A percentile compares a stretch with the other conserved stretches of the same genome.
These are phyloP conservation scores for Leccinum uliginosum DNA, from an alignment of 768 basidiomycete species.

Conservation along the genomic window DNA sequence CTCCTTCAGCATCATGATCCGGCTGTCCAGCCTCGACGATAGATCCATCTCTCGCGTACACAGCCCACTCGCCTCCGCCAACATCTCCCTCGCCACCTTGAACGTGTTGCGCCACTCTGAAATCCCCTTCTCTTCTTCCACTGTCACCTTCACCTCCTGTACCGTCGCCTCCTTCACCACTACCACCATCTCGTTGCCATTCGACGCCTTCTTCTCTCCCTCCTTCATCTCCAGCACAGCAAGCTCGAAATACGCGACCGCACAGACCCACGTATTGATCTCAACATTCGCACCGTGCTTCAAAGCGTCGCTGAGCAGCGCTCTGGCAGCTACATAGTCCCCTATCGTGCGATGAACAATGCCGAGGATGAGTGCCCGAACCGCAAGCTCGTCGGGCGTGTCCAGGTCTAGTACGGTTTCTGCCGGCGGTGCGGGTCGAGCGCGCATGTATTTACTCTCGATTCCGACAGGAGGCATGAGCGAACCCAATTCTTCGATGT, in stretches of 20 bases:
- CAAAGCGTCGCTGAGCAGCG: constrained; percentile 50
- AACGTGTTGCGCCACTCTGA: constrained; percentile 46
- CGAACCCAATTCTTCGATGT: constrained; percentile 50
- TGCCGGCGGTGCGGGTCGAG: neutral
- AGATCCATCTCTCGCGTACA: constrained; percentile 56
- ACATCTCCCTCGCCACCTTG: constrained; percentile 41
- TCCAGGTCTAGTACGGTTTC: constrained; percentile 43
- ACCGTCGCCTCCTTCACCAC: neutral
- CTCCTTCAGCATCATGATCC: constrained; percentile 64
- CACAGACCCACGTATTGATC: constrained; percentile 65
- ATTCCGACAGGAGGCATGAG: constrained; percentile 45
- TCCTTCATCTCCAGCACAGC: constrained; percentile 69
- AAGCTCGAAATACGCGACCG: constrained; percentile 65
- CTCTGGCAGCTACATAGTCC: constrained; percentile 40
- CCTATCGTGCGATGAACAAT: constrained; percentile 58
- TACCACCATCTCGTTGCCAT: neutral
- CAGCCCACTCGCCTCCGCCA: constrained; percentile 47
- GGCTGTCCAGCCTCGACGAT: constrained; percentile 62
- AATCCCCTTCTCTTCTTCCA: constrained; percentile 6
- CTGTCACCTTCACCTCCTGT: neutral
- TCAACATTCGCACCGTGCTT: constrained; percentile 36
- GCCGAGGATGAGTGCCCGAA: constrained; percentile 67
- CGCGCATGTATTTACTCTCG: constrained; percentile 25
- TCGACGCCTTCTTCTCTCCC: constrained; percentile 11
- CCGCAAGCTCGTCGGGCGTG: constrained; percentile 64